phyloP scores from a whole-genome alignment of 306 rosid species.

The Begonia loranthoides region DNA sequence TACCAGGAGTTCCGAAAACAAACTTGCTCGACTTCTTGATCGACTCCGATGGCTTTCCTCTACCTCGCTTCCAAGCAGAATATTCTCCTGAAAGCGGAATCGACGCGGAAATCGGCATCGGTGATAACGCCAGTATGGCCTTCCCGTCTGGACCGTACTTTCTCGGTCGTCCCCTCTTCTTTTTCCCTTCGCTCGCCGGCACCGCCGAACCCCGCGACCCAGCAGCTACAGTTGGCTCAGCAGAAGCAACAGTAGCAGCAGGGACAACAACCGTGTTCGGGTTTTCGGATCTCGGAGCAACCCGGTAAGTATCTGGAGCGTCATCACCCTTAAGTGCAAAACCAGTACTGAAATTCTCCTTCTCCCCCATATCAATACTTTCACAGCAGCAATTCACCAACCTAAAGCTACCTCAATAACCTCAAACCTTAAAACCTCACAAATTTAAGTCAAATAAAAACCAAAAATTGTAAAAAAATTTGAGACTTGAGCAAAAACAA shows the following conservation, averaged over 20 bases:
- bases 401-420: slow-evolving; percentile 7
- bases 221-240: slow-evolving; percentile 15
- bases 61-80: slow-evolving; percentile 65
- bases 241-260: slow-evolving; percentile 14
- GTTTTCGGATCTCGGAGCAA: slow-evolving; percentile 49
- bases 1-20: slow-evolving; percentile 39
- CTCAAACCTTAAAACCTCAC: slow-evolving; percentile 9
- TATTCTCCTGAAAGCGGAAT: slow-evolving; percentile 81
- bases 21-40: slow-evolving; percentile 49
- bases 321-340: slow-evolving; percentile 38
- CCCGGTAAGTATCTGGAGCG: slow-evolving; percentile 40
- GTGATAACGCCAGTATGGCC: slow-evolving; percentile 37
- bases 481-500: too few relatives aligned
- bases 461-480: not conserved
- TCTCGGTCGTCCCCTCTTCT: slow-evolving; percentile 89
- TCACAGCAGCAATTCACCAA: too few relatives aligned
- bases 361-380: slow-evolving; percentile 26
- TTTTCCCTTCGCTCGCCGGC: slow-evolving; percentile 21
- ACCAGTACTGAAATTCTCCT: slow-evolving; percentile 29
- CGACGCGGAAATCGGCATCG: slow-evolving; percentile 91
- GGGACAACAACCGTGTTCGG: slow-evolving; percentile 24
- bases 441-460: not conserved
- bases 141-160: slow-evolving; percentile 58
- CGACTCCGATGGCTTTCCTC: slow-evolving; percentile 43
- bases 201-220: slow-evolving; percentile 12